These are phyloP conservation scores for Tulasnella sp. DNA, from an alignment of 768 basidiomycete genomes.

Conservation along the genomic window DNA sequence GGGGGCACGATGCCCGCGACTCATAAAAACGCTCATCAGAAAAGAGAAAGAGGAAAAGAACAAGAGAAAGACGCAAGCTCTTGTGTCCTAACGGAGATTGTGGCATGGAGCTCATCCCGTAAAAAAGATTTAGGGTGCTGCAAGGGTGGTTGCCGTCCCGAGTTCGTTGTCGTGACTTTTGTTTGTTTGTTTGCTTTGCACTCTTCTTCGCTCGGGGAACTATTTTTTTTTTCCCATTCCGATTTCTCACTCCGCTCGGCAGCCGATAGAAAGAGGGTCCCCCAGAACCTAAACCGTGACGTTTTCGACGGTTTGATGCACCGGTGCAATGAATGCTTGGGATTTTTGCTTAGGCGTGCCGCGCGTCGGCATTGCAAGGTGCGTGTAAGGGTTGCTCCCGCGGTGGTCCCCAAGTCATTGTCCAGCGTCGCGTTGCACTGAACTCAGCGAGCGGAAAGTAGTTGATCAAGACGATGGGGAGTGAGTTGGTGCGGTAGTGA, in stretches of 20 bases:
- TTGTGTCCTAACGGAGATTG: background rate
- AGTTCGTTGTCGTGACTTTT: background rate
- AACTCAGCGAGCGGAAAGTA: no score
- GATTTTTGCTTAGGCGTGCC: no score
- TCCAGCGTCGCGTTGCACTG: no score
- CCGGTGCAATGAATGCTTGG: no score
- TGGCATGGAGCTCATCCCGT: background rate
- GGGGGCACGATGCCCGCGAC: no score
- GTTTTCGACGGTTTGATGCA: background rate
- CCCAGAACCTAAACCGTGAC: background rate
- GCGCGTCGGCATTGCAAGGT: background rate
- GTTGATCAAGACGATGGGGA: no score
- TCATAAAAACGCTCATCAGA: no score
- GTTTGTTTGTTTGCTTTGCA: background rate
- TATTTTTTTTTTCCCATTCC: background rate
- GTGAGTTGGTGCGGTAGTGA: no score
- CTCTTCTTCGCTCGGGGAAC: no score
- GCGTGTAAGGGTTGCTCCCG: no score
- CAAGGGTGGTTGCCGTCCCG: background rate
- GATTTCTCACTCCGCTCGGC: background rate
- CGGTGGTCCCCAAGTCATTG: no score
- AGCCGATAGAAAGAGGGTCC: background rate
- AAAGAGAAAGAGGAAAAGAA: background rate
- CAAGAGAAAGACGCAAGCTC: background rate
- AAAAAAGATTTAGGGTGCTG: background rate